phyloP scores from a whole-genome alignment of 1,284 basidiomycete species.

The Trichosporon sp. region DNA sequence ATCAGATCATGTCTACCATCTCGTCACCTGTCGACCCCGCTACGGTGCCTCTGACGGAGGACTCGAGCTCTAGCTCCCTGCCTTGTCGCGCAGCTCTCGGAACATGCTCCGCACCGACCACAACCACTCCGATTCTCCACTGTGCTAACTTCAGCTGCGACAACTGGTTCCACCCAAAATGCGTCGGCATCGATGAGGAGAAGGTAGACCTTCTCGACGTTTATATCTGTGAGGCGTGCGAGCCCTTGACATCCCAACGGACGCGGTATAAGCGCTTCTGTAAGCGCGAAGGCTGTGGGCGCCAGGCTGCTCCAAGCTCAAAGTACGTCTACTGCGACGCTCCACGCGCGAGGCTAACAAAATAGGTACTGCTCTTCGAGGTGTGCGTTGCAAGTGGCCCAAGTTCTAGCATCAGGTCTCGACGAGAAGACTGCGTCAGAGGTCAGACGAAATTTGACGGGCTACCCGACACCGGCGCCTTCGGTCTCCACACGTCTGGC shows the following conservation, averaged over 20 bases:
- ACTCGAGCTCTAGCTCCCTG: not conserved
- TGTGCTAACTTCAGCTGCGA: conserved; percentile 31
- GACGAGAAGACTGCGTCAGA: conserved; percentile 31
- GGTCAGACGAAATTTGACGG: conserved; percentile 3
- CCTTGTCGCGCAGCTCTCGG: no score
- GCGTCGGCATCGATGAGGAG: conserved; percentile 34
- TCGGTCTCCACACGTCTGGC: conserved; percentile 15
- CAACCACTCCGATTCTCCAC: not conserved
- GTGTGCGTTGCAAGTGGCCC: conserved; percentile 35
- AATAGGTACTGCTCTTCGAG: conserved; percentile 39
- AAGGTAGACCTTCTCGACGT: conserved; percentile 37
- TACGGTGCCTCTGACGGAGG: not conserved
- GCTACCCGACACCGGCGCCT: conserved; percentile 28
- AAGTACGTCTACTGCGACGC: conserved; percentile 31
- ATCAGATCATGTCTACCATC: not conserved
- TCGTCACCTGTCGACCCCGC: not conserved
- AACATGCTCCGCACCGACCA: not conserved
- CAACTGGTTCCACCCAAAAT: conserved; percentile 44
- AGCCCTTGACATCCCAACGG: conserved; percentile 29
- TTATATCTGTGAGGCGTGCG: conserved; percentile 42
- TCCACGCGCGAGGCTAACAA: not conserved
- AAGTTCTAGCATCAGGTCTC: conserved; percentile 20
- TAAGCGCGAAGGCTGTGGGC: conserved; percentile 35
- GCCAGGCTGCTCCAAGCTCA: conserved; percentile 24
- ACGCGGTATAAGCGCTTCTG: conserved; percentile 38